These are phyloP conservation scores for Fusarium protoensiforme DNA, from an alignment of 2,329 filamentous ascomycete species.

Conservation along the genomic window DNA sequence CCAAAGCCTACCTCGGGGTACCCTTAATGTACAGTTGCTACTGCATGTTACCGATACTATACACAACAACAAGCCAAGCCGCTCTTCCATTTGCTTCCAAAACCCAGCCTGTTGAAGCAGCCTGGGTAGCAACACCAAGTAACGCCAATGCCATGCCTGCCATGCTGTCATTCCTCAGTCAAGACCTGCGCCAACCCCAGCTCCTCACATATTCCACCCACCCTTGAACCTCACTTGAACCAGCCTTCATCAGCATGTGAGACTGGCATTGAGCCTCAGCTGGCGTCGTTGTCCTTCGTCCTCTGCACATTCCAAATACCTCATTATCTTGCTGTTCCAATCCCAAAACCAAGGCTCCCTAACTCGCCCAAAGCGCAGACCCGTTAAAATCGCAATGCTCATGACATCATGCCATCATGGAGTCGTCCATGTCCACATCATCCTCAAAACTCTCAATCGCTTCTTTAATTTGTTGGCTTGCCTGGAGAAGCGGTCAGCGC, in stretches of 20 bases:
- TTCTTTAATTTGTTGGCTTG: constrained; percentile 93
- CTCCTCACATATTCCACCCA: constrained; percentile 16
- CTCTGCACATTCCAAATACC: constrained; percentile 16
- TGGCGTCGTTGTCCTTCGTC: background rate
- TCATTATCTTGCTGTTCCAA: constrained; percentile 26
- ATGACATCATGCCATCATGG: constrained; percentile 66
- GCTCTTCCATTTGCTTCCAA: constrained; percentile 31
- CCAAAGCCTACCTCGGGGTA: constrained; percentile 2
- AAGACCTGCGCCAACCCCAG: constrained; percentile 28
- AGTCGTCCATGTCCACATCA: constrained; percentile 76
- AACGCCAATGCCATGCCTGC: constrained; percentile 51
- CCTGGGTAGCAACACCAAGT: constrained; percentile 33
- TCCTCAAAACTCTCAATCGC: constrained; percentile 93
- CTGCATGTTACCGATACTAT: constrained; percentile 38
- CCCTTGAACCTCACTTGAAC: constrained; percentile 1
- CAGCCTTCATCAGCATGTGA: background rate
- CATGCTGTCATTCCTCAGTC: constrained; percentile 43
- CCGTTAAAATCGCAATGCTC: constrained; percentile 40
- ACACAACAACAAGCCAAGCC: constrained; percentile 36
- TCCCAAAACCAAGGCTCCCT: constrained; percentile 30
- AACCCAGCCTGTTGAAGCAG: constrained; percentile 19
- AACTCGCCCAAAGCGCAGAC: constrained; percentile 33
- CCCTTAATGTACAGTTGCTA: constrained; percentile 40
- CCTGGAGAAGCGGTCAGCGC: constrained; percentile 61
- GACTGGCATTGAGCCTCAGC: background rate